Conservation (phyloP, 495 filamentous ascomycete species). For the Aspergillus ostianus region DNA sequence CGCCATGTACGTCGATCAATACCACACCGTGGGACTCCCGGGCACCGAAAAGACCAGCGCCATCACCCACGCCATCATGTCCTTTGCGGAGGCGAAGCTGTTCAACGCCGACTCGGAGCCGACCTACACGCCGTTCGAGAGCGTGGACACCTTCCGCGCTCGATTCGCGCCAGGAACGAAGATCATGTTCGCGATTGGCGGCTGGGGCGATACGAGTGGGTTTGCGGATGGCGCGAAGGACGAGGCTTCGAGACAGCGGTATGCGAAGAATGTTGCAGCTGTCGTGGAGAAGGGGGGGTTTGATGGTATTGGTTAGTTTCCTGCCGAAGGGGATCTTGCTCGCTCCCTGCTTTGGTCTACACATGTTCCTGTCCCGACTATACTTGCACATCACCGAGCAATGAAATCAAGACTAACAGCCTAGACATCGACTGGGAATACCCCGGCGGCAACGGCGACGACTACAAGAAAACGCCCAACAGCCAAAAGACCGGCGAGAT, state of each 20-base stretch:
- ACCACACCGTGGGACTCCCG: constrained; percentile 31
- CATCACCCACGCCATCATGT: constrained; percentile 61
- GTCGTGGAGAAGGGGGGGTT: constrained; percentile 63
- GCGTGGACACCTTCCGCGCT: constrained; percentile 53
- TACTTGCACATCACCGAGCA: too few species aligned
- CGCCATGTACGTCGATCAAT: constrained; percentile 44
- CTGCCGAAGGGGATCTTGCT: too few species aligned
- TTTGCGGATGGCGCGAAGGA: constrained; percentile 59
- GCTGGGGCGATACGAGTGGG: constrained; percentile 67
- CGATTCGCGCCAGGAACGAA: constrained; percentile 59
- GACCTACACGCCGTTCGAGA: constrained; percentile 58
- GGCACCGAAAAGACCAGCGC: constrained; percentile 24
- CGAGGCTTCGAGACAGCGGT: constrained; percentile 49
- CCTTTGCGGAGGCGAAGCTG: constrained; percentile 59
- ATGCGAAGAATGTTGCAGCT: constrained; percentile 61
- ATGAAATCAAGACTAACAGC: too few species aligned
- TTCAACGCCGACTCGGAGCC: constrained; percentile 55
- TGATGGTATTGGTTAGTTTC: constrained; percentile 51
- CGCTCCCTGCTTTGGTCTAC: too few species aligned
- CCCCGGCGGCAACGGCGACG: constrained; percentile 73
- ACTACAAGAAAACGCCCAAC: constrained; percentile 72
- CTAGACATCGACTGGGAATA: constrained; percentile 82
- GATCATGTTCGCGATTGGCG: constrained; percentile 69
- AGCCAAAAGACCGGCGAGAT: constrained; percentile 59
- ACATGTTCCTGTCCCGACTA: too few species aligned